Base-by-base conservation (phyloP, 1,284 basidiomycete species). In the Amylostereum chailletii region DNA sequence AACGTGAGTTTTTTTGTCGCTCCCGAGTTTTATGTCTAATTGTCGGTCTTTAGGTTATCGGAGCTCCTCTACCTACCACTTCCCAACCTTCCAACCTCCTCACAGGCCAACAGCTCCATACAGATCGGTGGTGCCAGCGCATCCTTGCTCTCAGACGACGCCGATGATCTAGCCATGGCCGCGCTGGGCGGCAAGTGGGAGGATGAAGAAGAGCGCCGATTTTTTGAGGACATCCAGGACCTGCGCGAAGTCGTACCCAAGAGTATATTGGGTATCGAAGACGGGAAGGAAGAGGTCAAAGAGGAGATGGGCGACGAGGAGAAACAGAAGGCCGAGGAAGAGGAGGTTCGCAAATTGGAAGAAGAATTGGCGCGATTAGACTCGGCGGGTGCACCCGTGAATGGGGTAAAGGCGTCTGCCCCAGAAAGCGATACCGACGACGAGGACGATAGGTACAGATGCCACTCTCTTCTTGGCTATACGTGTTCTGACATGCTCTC, bases 211-310 rank as follows among this genome's bases (percentile, higher is more conserved):
- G 94, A 98, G 63, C 77, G 89, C 39, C 76, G 85, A 46, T 99
- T 97, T 68, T 99, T 90, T 62, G 94, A 98, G 63, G 93, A 98
- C 55, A 72, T 97, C 34, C 79, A 91, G 48, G 95, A 99, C 62
- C 68, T 99, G 41, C 86, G 86, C 53, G 92, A 95, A 53, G 88
- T 93, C 51, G 91, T 98, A 0, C 96, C 96, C 0, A 83, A 81
- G 45, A 83, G 82, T 37, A 76, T 98, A 27, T 72, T 99, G 11
- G 94, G 93, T n/a, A 72, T 90, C 49, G 88, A 90, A 53, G 78
- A 78, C 3, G 68, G 71, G n/a, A 69, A 57, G 6, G 61, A 60
- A 3, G 50, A 56, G 10, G 47, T 32, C 2, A 52, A 66, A 43
- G 59, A 57, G 33, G 65, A 69, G 48, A 68, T 64, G 29, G 72